Base-by-base conservation (phyloP, 2,329 filamentous ascomycete genomes). In the Chalaropsis ovoidea region DNA sequence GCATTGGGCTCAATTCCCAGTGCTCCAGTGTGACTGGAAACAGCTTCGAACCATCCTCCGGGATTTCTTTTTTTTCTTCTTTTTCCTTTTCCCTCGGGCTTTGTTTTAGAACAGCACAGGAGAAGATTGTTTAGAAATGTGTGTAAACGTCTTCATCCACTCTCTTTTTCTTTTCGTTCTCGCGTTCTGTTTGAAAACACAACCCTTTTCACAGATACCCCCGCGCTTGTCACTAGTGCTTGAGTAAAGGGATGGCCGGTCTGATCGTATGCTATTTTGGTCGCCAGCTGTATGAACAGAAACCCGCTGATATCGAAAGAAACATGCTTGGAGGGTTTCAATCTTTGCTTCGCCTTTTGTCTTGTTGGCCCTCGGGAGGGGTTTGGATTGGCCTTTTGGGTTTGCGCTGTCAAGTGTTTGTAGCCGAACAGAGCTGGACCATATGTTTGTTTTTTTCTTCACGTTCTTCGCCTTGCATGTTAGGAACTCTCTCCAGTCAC, bases 1-100 rank as follows among this genome's bases (percentile, higher is more conserved):
- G 72, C 73, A 68, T 66, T 68, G 69, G 69, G 69, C 67, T 69
- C 68, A 69, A 69, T 65, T 67, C 67, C 67, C 65, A 64, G 65
- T 68, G 67, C 60, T 65, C 67, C 65, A 65, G 63, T 65, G 52
- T 15, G 62, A 62, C 65, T 65, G 67, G 67, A 60, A 66, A 56
- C 17, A n/a, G 13, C 31, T 58, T n/a, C 6, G 17, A 62, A 62
- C 61, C 24, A 27, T 52, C 63, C 58, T 62, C 27, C 24, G 27
- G 62, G 62, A 63, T 49, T 6, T 49, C 13, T 47, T 62, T 62
- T 62, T 62, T 27, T 15, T 35, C 4, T 47, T 35, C 7, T 62
- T 27, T 2, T 64, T 64, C n/a, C 8, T 56, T n/a, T 31, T 22
- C 42, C 10, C 31, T 63, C 2, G n/a, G 39, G 5, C 35, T 1